Evolutionary conservation across 2,329 filamentous ascomycete genomes (phyloP), one percentile per base, ranked within the genome.

Genomic region (Pseudogymnoascus sp.): DNA sequence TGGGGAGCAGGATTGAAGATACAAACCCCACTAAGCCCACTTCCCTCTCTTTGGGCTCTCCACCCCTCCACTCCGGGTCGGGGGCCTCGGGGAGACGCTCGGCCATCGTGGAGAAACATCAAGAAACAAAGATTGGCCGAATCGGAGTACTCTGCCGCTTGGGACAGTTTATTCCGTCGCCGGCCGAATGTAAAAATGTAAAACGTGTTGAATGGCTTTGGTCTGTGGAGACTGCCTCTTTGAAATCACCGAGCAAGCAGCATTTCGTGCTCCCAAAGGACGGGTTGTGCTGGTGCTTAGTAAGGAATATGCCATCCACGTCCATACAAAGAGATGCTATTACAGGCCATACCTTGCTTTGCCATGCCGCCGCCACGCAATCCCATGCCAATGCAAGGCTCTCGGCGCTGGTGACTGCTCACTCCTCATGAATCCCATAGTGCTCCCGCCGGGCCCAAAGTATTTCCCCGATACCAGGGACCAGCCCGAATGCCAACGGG

Each of bases 381-480:
- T 31, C 7, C 27, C 44, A 51, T 51, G 44, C 44, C 10, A 51
- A 51, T 51, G 44, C 44, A 17, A 51, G 44, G 27, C 44, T 31
- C 27, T 31, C 8, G 8, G 12, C 27, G 42, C 27, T 51, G 44
- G 44, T 51, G 44, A 51, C 44, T 10, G 44, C 27, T 51, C 44
- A 51, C 44, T 31, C 8, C 42, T 51, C 44, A 15, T 31, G 44
- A 31, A 51, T 51, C 44, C 44, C 44, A 51, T 51, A 51, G 13
- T 27, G 27, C 44, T 7, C 25, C 25, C 44, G 25, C 42, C 42
- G 25, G 44, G 44, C 15, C 25, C 25, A 51, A 29, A 31, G 44
- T 51, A 51, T 51, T 31, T 51, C 27, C 44, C 44, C 44, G 44
- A 51, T 31, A 51, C 44, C 44, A 51, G 44, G 44, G 44, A 51